Base-by-base conservation (phyloP, 1,284 basidiomycete genomes). In the Grifola frondosa region DNA sequence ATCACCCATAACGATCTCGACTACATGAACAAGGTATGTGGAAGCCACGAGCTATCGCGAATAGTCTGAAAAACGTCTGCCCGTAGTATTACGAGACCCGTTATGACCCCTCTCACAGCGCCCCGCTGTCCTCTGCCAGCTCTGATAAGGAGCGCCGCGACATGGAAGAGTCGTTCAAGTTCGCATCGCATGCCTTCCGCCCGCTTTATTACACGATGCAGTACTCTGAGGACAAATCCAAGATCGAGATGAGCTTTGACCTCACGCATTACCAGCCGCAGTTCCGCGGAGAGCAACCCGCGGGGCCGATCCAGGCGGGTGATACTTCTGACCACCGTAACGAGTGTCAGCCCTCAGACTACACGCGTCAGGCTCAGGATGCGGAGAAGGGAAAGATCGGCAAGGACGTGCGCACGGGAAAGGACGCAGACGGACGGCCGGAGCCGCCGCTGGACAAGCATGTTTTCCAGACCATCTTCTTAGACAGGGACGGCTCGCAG, bases 391-490 rank as follows among this genome's bases (percentile, higher is more conserved):
- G 50, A 1, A 30, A 50, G 22, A 44, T 32, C 3, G 60, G 59
- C 24, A 34, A 39, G 23, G 41, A 44, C 11, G 54, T 39, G 10
- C 54, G 57, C 25, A 60, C 56, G 2, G 60, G 59, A 8, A 40
- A 51, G 44, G 53, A 60, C 38, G 40, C 54, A 16, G 34, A 54
- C 6, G 55, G 54, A 3, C 37, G 24, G 7, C 41, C 53, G 13
- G 60, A 61, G 39, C 62, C 66, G 1, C 63, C 66, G 2, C 51
- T 70, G 21, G 57, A 69, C 41, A 47, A 69, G 42, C 79, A 81
- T 53, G 71, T 81, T n/a, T 82, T 80, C 61, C 78, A 82, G 62
- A 82, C 80, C 9, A 81, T 83, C 54, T 82, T 81, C 60, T 67
- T 82, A 16, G 76, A 83, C 59, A 66, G 69, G 24, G 67, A 75